A percentile compares a stretch with the other conserved stretches of the same genome.
Conservation (phyloP, 257 asterid species). For the Rehmannia glutinosa region DNA sequence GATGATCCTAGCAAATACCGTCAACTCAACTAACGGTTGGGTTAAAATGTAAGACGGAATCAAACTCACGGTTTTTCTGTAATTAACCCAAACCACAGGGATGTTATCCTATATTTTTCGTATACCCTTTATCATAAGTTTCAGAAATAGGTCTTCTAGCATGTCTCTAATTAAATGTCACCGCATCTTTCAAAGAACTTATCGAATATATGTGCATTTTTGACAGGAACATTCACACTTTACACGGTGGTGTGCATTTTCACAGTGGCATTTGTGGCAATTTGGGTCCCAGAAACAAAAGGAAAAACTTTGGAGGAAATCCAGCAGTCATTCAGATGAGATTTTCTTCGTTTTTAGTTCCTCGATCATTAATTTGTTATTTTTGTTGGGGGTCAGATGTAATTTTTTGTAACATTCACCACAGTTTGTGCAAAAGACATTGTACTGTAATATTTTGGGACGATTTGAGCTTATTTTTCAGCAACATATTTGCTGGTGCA, state of each 20-base stretch:
- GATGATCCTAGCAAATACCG: too few relatives aligned
- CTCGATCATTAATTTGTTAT: background rate
- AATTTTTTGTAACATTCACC: slow-evolving; percentile 8
- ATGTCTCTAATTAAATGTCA: too few relatives aligned
- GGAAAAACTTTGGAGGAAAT: slow-evolving; percentile 78
- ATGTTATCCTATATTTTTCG: too few relatives aligned
- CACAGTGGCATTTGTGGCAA: slow-evolving; percentile 46
- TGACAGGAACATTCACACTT: slow-evolving; percentile 44
- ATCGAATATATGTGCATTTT: background rate
- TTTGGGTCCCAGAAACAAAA: slow-evolving; percentile 84
- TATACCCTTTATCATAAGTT: too few relatives aligned
- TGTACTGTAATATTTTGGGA: background rate
- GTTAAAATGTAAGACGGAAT: too few relatives aligned
- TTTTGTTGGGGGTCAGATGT: background rate
- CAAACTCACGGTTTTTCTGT: too few relatives aligned
- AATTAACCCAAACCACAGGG: too few relatives aligned
- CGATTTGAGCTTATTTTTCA: background rate
- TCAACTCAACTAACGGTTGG: too few relatives aligned
- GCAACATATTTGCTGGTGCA: background rate
- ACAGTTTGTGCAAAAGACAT: background rate
- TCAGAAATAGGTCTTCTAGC: too few relatives aligned
- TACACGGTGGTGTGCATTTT: slow-evolving; percentile 36
- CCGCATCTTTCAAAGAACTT: background rate
- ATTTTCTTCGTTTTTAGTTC: background rate
- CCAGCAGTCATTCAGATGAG: slow-evolving; percentile 52